Base-by-base conservation (phyloP, 208 protist genomes). In the Leishmania arabica region DNA sequence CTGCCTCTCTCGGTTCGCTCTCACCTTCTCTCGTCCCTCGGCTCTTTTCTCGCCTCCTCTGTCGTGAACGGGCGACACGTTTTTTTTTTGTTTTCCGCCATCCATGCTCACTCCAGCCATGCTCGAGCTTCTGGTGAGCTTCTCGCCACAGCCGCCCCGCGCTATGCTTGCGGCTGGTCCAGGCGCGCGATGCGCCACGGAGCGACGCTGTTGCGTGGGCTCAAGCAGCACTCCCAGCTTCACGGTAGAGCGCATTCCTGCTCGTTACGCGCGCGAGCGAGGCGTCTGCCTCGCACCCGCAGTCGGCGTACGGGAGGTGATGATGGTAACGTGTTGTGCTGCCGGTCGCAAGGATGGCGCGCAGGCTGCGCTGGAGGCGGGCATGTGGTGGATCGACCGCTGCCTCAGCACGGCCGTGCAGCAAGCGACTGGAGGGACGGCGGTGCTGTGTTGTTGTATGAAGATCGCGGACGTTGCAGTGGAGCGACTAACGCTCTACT, bases 381-480 rank as follows among this genome's bases (percentile, higher is more conserved):
- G 47, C 47, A 82, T 86, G 82, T 86, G 82, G 82, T 86, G 82
- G 82, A 78, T 86, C 0, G 82, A 86, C 27, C 82, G 82, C 21
- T 77, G 70, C 37, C 34, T 82, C 51, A 42, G 49, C 34, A 24
- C 4, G 17, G 49, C 17, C 19, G 71, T 24, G 31, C 31, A 58
- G 13, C 27, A 64, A 17, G 76, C 58, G 1, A 45, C 19, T n/a
- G 65, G 9, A 51, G 40, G n/a, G 42, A 47, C 76, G 11, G 31
- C 76, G 11, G 40, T 31, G 2, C 69, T 79, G 37, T 21, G 64
- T 51, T 81, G 72, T 62, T 79, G 77, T 17, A 7, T 86, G 56
- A 66, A 66, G 3, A 11, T 86, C 51, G 34, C 34, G 17, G 77
- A 86, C 17, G 13, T 86, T 7, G 37, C 21, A 5, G 58, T 70